Evolutionary conservation across 176 grass and related monocot genomes (phyloP).

Genomic region (Musa itinerans): DNA sequence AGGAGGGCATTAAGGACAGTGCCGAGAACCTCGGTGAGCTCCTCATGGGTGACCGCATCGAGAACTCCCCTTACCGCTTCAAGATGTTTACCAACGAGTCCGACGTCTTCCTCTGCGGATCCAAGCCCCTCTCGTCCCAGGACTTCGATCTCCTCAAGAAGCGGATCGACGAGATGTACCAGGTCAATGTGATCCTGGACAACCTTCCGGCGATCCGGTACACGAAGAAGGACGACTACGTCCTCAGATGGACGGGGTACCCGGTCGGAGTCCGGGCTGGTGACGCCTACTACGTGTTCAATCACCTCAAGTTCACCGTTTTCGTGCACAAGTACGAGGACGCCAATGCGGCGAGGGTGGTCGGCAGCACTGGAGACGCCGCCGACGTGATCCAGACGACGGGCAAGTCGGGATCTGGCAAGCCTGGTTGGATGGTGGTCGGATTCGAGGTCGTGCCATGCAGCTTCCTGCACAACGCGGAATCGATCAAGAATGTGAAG

Average conservation of each 20-base stretch:
- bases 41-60: slow-evolving; percentile 80
- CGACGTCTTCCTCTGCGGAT: slow-evolving; percentile 51
- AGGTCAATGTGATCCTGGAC: slow-evolving; percentile 75
- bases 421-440: slow-evolving; percentile 52
- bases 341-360: slow-evolving; percentile 45
- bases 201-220: slow-evolving; percentile 78
- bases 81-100: slow-evolving; percentile 55
- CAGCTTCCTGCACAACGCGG: slow-evolving; percentile 42
- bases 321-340: slow-evolving; percentile 73
- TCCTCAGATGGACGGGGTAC: slow-evolving; percentile 64
- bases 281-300: slow-evolving; percentile 64
- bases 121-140: slow-evolving; percentile 24
- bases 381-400: slow-evolving; percentile 25
- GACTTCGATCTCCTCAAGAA: slow-evolving; percentile 44
- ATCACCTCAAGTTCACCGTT: slow-evolving; percentile 69
- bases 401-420: slow-evolving; percentile 12
- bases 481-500: slow-evolving; percentile 35
- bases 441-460: slow-evolving; percentile 74
- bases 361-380: slow-evolving; percentile 40
- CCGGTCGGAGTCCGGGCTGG: slow-evolving; percentile 51
- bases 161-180: slow-evolving; percentile 80
- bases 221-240: slow-evolving; percentile 54
- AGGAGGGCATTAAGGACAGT: slow-evolving; percentile 60
- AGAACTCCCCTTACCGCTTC: slow-evolving; percentile 74
- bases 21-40: slow-evolving; percentile 81